Evolutionary conservation across 2,329 filamentous ascomycete genomes (phyloP), one percentile per base, ranked within the genome.

Genomic region (Talaromyces funiculosus): DNA sequence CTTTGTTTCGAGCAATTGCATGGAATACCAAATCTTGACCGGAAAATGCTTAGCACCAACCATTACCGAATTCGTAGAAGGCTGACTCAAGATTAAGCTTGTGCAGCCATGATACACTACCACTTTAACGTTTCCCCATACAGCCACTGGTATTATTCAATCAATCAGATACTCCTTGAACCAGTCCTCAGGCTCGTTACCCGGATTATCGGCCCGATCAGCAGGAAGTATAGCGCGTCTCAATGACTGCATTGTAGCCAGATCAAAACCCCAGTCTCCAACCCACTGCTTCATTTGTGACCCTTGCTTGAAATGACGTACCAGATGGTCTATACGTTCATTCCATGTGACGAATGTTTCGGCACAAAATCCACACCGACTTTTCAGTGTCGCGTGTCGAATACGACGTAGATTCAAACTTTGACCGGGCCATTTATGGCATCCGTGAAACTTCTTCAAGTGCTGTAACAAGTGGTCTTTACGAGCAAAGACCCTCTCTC

Each of bases 391-490:
- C 78, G 59, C 78, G 77, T 29, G 47, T 31, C n/a, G 75, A 74
- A 1, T 76, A 76, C 29, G 78, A 76, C 7, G 76, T 76, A 67
- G 83, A 82, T 83, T 83, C 10, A 86, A 16, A 24, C 5, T 20
- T 9, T 20, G 33, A 20, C 37, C 31, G 26, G 33, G 12, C 35
- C 20, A 4, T 70, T 82, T 79, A 26, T 79, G 80, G 64, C 80
- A 83, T 33, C 73, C 73, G 61, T 73, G 84, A 77, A 78, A 84
- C 77, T 66, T 84, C 68, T 81, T 78, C 22, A 84, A 67, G 68
- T 85, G 82, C 64, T 85, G 82, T 63, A 81, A 77, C 1, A 85
- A 70, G 64, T 85, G 81, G 63, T 85, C 82, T 67, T 84, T 84
- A 9, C 82, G 75, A 62, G 79, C 81, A 67, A 85, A 85, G 0